These are phyloP conservation scores for Orbilia blumenaviensis DNA, from an alignment of 2,329 filamentous ascomycete species.

Conservation along the genomic window DNA sequence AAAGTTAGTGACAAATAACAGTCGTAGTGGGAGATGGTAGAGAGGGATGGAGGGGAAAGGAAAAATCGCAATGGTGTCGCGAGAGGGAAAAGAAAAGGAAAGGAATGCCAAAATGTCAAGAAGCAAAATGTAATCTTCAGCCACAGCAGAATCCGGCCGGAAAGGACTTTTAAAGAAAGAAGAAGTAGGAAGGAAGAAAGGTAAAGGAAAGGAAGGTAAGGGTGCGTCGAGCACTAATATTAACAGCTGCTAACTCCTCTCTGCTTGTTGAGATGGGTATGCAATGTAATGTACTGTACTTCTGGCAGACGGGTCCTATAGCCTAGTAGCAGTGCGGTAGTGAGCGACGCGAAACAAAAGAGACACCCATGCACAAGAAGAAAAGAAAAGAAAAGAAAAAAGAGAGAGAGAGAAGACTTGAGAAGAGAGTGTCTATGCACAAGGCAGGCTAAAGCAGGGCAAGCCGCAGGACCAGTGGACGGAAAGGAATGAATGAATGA, in stretches of 20 bases:
- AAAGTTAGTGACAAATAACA: not conserved
- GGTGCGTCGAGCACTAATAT: constrained; percentile 52
- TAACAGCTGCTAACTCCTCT: constrained; percentile 27
- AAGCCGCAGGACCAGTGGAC: constrained; percentile 36
- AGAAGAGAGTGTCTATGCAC: constrained; percentile 44
- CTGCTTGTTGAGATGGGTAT: constrained; percentile 1
- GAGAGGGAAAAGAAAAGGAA: not conserved
- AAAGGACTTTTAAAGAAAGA: constrained; percentile 24
- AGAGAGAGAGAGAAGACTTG: too few relatives aligned
- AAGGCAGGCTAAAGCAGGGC: constrained; percentile 7
- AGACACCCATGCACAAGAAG: constrained; percentile 33
- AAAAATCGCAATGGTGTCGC: constrained; percentile 34
- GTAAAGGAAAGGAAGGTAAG: constrained; percentile 32
- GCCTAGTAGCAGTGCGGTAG: constrained; percentile 1
- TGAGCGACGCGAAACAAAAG: constrained; percentile 45
- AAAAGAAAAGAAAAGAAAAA: too few relatives aligned
- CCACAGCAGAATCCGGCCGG: constrained; percentile 38
- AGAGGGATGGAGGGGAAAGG: not conserved
- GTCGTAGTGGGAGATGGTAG: not conserved
- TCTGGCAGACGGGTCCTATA: too few relatives aligned
- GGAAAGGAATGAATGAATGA: constrained; percentile 45
- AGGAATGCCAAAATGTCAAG: constrained; percentile 16
- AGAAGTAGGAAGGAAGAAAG: constrained; percentile 30
- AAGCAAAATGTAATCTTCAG: constrained; percentile 22
- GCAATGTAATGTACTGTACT: too few relatives aligned